Conservation (phyloP, 306 rosid genomes). For the Biancaea sappan region DNA sequence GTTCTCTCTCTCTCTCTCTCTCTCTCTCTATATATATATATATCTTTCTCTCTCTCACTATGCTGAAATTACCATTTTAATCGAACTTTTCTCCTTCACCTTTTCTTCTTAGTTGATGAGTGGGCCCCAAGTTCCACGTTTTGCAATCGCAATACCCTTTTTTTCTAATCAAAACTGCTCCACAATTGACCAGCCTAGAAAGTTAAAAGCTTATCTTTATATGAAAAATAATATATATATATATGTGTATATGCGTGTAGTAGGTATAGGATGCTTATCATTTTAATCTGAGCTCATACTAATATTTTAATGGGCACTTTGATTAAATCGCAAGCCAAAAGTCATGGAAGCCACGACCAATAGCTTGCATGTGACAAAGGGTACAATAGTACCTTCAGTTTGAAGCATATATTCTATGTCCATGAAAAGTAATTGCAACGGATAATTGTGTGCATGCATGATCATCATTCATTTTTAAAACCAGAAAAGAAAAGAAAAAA, state of each 20-base stretch:
- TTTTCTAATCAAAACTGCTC: conserved; percentile 34
- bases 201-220: neutral
- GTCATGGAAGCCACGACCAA: conserved; percentile 33
- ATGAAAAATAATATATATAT: too few species aligned
- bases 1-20: conserved; percentile 38
- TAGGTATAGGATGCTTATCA: conserved; percentile 36
- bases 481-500: neutral
- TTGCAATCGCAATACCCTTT: conserved; percentile 26
- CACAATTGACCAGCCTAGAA: conserved; percentile 6
- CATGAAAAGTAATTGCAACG: conserved; percentile 19
- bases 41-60: conserved; percentile 40
- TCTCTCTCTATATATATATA: too few species aligned
- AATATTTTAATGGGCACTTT: conserved; percentile 26
- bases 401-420: neutral
- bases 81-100: conserved; percentile 27
- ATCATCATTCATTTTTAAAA: conserved; percentile 17
- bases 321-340: conserved; percentile 16
- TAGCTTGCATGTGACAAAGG: conserved; percentile 29
- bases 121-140: conserved; percentile 42
- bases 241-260: neutral
- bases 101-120: conserved; percentile 40
- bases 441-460: conserved; percentile 27
- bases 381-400: conserved; percentile 4
- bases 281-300: neutral
- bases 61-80: conserved; percentile 34